A percentile compares a stretch with the other conserved stretches of the same genome.
These are phyloP conservation scores for Oehlia diaphana DNA, from an alignment of 192 early-diverging fungal species.

Conservation along the genomic window DNA sequence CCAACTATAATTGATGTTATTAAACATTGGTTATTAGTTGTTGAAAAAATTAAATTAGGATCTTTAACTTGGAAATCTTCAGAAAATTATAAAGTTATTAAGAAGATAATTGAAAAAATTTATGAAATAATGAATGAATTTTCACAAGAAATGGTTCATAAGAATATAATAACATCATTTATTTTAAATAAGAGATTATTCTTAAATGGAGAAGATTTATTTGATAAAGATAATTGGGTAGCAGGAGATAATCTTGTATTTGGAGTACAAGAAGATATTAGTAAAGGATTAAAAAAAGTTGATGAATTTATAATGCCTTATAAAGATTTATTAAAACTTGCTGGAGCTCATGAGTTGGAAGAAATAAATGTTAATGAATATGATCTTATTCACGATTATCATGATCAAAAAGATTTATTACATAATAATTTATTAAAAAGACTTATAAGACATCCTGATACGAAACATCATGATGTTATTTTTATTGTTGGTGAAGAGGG, in stretches of 20 bases:
- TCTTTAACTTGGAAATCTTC: not conserved
- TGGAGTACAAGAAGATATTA: not conserved
- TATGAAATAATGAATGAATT: not conserved
- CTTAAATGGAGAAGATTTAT: not conserved
- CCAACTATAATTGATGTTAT: not conserved
- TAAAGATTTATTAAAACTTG: not conserved
- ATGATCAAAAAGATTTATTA: not conserved
- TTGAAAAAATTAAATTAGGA: not conserved
- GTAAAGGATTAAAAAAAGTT: not conserved
- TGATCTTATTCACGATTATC: not conserved
- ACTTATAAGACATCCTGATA: not conserved
- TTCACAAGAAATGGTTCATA: not conserved
- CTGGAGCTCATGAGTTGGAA: not conserved
- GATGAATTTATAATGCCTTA: not conserved
- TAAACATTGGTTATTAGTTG: not conserved
- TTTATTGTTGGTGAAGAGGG: not conserved
- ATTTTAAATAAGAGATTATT: not conserved
- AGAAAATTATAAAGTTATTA: not conserved
- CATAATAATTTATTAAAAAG: not conserved
- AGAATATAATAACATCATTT: no score
- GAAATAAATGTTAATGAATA: not conserved
- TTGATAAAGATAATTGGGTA: not conserved
- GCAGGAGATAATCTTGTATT: not conserved
- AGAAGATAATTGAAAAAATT: not conserved
- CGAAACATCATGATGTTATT: slow-evolving; percentile 6